These are phyloP conservation scores for Dalbergia cochinchinensis DNA, from an alignment of 306 rosid species.

Conservation along the genomic window DNA sequence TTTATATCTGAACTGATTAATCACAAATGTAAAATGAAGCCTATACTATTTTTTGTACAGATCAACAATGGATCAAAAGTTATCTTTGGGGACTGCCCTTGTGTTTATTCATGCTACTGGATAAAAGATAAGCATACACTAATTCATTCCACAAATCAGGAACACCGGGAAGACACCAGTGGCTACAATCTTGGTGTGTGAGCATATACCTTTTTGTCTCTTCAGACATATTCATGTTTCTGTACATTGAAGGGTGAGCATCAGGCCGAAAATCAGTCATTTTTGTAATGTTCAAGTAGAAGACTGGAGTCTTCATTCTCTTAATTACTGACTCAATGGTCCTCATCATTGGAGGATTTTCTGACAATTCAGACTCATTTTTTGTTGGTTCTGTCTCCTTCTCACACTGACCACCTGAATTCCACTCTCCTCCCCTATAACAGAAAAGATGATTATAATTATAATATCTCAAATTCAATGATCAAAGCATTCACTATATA, in stretches of 20 bases:
- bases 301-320: conserved; percentile 78
- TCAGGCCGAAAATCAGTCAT: conserved; percentile 86
- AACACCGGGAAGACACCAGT: conserved; percentile 99
- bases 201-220: conserved; percentile 57
- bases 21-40: conserved; percentile 27
- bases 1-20: conserved; percentile 32
- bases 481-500: conserved; percentile 2
- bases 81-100: conserved; percentile 13
- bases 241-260: conserved; percentile 89
- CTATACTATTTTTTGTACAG: conserved; percentile 1
- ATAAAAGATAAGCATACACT: conserved; percentile 70
- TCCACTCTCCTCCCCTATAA: conserved; percentile 90
- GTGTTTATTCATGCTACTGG: conserved; percentile 26
- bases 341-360: conserved; percentile 70
- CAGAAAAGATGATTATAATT: neutral
- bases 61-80: conserved; percentile 15
- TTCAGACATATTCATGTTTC: conserved; percentile 58
- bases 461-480: neutral
- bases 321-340: conserved; percentile 71
- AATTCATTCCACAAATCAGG: conserved; percentile 97
- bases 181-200: conserved; percentile 88
- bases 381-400: conserved; percentile 68
- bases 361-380: conserved; percentile 59
- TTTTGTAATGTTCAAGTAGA: conserved; percentile 79
- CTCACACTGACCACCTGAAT: conserved; percentile 85